phyloP scores from a whole-genome alignment of 192 early-diverging fungal species.

The Obelidium mucronatum region DNA sequence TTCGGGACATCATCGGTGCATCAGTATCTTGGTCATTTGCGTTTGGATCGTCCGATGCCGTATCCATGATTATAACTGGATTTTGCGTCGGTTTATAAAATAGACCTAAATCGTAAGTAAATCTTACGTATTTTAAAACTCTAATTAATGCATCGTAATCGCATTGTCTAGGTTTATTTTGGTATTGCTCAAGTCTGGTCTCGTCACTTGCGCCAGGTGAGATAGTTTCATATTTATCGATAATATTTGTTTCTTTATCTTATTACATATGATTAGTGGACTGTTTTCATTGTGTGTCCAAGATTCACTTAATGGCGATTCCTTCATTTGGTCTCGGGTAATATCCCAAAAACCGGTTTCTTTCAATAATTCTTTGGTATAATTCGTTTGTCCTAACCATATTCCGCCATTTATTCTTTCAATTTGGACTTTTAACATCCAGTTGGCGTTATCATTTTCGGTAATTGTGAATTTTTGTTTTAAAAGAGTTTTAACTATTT shows the following conservation, averaged over 20 bases:
- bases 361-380: slow-evolving; percentile 12
- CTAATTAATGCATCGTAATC: slow-evolving; percentile 15
- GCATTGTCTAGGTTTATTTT: slow-evolving; percentile 20
- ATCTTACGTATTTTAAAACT: slow-evolving; percentile 13
- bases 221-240: slow-evolving; percentile 7
- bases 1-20: not conserved
- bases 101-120: slow-evolving; percentile 30
- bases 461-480: slow-evolving; percentile 16
- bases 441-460: slow-evolving; percentile 12
- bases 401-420: slow-evolving; percentile 12
- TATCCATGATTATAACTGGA: no score
- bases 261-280: not conserved
- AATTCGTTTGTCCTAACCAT: slow-evolving; percentile 10
- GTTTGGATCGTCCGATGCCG: no score
- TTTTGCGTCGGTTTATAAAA: no score
- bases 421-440: slow-evolving; percentile 20
- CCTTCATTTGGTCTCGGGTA: not conserved
- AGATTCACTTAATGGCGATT: not conserved
- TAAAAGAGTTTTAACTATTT: slow-evolving; percentile 19
- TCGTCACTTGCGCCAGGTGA: slow-evolving; percentile 7
- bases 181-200: slow-evolving; percentile 19
- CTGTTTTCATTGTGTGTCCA: slow-evolving; percentile 2
- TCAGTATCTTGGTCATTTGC: not conserved
- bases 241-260: not conserved
- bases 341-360: not conserved